Percentiles rank a stretch among this genome's conserved stretches.
phyloP scores from a whole-genome alignment of 1,284 basidiomycete species.

The Ceratobasidium sp. region DNA sequence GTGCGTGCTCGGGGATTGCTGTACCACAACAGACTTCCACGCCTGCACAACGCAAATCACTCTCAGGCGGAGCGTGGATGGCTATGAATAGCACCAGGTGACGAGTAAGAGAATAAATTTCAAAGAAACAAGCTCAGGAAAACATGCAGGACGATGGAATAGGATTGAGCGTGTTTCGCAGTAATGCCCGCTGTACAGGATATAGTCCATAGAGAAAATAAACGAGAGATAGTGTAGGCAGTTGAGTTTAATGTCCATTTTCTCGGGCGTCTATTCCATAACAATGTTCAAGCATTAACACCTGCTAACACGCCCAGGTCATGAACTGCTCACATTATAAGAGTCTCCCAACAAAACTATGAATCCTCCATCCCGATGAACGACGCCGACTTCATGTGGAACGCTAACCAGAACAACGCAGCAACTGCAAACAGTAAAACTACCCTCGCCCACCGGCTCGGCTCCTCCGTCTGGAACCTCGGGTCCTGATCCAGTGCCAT shows the following conservation, averaged over 20 bases:
- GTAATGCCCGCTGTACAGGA: too few species aligned
- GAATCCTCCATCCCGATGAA: conserved; percentile 40
- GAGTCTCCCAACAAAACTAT: background rate
- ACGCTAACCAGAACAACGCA: conserved; percentile 18
- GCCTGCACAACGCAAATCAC: too few species aligned
- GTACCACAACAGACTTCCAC: too few species aligned
- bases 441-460: conserved; percentile 25
- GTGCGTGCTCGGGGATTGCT: too few species aligned
- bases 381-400: conserved; percentile 32
- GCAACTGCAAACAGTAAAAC: conserved; percentile 18
- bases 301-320: background rate
- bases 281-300: background rate
- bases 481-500: conserved; percentile 24
- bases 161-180: too few species aligned
- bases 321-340: background rate
- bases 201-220: background rate
- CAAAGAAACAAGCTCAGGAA: too few species aligned
- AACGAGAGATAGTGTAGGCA: background rate
- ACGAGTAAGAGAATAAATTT: too few species aligned
- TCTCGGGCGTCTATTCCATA: too few species aligned
- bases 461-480: conserved; percentile 24
- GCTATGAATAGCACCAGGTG: too few species aligned
- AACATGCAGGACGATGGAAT: too few species aligned
- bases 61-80: too few species aligned
- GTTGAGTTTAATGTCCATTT: too few species aligned